A percentile compares a stretch with the other conserved stretches of the same genome.
Conservation (phyloP, 257 asterid genomes). For the Ballota nigra region DNA sequence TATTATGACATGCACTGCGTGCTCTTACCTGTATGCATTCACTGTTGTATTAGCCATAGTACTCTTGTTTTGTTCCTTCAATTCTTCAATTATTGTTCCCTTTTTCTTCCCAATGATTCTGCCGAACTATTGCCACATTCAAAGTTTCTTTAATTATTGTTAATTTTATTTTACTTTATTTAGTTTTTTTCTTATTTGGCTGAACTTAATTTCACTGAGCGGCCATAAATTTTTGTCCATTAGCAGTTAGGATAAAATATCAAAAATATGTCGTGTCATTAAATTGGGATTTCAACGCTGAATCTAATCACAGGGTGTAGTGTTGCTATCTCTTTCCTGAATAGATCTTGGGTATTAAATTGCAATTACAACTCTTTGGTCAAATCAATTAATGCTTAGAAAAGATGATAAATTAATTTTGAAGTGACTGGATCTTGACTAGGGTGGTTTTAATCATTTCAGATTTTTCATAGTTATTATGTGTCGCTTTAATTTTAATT, state of each 20-base stretch:
- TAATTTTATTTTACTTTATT: neutral
- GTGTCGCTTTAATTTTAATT: neutral
- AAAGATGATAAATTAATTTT: neutral
- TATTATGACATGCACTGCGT: slow-evolving; percentile 32
- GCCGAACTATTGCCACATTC: slow-evolving; percentile 32
- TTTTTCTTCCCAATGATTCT: slow-evolving; percentile 5
- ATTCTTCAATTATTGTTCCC: slow-evolving; percentile 23
- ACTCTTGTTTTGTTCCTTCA: neutral
- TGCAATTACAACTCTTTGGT: slow-evolving; percentile 12
- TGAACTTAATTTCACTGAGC: neutral
- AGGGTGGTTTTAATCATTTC: neutral
- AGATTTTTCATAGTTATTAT: neutral
- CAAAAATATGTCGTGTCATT: neutral
- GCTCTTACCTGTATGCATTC: slow-evolving; percentile 42
- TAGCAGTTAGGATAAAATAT: neutral
- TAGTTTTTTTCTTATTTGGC: neutral
- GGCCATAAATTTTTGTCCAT: slow-evolving; percentile 27
- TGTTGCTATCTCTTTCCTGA: slow-evolving; percentile 10
- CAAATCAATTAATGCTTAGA: neutral
- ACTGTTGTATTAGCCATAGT: slow-evolving; percentile 33
- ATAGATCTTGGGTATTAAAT: slow-evolving; percentile 25
- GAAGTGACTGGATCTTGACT: neutral
- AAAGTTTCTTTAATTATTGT: neutral
- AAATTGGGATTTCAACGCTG: slow-evolving; percentile 4
- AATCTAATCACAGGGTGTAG: slow-evolving; percentile 14